phyloP scores from a whole-genome alignment of 169 alveolate genomes.

The Miamiensis avidus region DNA sequence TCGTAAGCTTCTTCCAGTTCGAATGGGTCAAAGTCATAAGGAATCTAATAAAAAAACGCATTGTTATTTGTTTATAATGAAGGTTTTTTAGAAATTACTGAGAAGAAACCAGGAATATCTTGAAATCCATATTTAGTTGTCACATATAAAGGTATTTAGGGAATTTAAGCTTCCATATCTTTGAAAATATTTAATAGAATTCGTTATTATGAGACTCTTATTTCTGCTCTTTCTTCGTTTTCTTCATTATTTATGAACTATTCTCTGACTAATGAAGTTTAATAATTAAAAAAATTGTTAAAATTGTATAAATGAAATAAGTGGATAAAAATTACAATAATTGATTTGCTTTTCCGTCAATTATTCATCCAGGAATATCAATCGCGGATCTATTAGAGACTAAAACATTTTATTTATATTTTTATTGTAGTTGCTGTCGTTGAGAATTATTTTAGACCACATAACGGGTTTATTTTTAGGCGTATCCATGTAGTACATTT shows the following conservation, averaged over 20 bases:
- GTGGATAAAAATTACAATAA: background rate
- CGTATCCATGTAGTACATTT: conserved; percentile 21
- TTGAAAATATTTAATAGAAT: too few species aligned
- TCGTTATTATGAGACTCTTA: background rate
- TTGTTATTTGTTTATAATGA: too few species aligned
- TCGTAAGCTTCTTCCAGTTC: background rate
- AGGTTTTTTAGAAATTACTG: background rate
- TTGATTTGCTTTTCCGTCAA: background rate
- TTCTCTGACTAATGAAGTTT: background rate
- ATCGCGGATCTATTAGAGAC: conserved; percentile 8
- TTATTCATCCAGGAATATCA: background rate
- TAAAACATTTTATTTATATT: conserved; percentile 5
- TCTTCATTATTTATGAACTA: background rate
- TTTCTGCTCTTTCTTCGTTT: background rate
- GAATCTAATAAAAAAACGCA: background rate
- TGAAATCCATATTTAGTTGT: background rate
- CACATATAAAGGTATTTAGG: background rate
- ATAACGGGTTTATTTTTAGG: conserved; percentile 7
- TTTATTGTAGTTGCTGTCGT: background rate
- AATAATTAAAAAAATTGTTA: too few species aligned
- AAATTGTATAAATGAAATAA: background rate
- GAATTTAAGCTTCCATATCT: background rate
- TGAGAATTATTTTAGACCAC: conserved; percentile 17
- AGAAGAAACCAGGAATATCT: background rate
- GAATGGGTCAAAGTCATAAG: background rate